phyloP scores from a whole-genome alignment of 2,329 filamentous ascomycete genomes.

The Alternaria longipes region DNA sequence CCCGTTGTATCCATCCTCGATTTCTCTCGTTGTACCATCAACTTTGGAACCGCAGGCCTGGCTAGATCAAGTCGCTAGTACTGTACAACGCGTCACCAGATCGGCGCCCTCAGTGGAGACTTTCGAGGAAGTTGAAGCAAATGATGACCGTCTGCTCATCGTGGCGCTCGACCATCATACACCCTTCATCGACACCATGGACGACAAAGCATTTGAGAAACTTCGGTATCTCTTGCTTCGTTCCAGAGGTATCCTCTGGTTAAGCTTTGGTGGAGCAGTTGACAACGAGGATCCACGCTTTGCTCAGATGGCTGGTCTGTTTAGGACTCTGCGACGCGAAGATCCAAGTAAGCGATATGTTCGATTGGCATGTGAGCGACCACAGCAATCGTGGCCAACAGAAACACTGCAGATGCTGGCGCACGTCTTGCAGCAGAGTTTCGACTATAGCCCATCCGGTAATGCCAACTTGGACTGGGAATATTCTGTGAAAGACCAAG shows the following conservation, averaged over 20 bases:
- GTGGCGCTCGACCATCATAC: neutral
- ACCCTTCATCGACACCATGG: neutral
- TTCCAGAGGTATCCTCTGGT: constrained; percentile 1
- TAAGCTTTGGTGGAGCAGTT: constrained; percentile 3
- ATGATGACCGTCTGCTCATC: neutral
- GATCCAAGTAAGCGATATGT: constrained; percentile 5
- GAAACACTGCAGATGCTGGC: neutral
- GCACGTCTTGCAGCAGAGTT: neutral
- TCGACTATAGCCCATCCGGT: neutral
- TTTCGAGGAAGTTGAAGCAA: neutral
- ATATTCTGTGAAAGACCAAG: neutral
- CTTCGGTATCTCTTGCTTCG: neutral
- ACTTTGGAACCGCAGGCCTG: neutral
- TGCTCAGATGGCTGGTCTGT: neutral
- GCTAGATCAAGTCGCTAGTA: neutral
- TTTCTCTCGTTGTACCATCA: neutral
- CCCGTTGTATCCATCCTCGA: neutral
- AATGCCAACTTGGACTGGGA: constrained; percentile 1
- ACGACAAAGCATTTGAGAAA: neutral
- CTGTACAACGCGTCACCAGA: neutral
- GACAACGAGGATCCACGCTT: neutral
- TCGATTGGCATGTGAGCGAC: neutral
- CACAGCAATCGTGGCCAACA: neutral
- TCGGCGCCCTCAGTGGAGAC: neutral
- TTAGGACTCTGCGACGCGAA: constrained; percentile 6